A percentile compares a stretch with the other conserved stretches of the same genome.
Evolutionary conservation across 2,329 filamentous ascomycete genomes (phyloP).

Genomic region (Nemania diffusa): DNA sequence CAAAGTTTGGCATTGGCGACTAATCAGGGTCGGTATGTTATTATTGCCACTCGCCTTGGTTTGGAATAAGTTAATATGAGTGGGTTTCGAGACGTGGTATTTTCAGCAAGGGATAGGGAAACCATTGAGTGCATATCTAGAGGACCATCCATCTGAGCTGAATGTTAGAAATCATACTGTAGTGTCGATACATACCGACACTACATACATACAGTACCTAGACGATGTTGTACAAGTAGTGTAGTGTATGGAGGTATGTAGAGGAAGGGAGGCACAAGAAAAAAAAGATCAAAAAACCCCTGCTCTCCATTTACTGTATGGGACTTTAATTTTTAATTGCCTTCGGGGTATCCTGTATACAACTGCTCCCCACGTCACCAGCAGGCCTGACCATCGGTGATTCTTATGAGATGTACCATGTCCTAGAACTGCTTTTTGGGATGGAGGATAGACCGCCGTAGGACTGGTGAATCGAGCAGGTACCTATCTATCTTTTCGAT

Average conservation of each 20-base stretch:
- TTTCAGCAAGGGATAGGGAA: conserved; percentile 27
- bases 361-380: too few relatives aligned
- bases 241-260: too few relatives aligned
- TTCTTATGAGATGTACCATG: neutral
- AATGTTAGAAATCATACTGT: neutral
- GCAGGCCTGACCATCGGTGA: neutral
- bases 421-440: neutral
- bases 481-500: neutral
- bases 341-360: neutral
- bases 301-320: conserved; percentile 7
- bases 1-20: neutral
- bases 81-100: conserved; percentile 3
- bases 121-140: neutral
- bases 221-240: neutral
- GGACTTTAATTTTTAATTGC: neutral
- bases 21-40: neutral
- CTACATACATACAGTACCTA: too few relatives aligned
- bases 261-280: neutral
- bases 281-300: neutral
- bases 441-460: neutral
- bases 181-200: too few relatives aligned
- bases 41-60: conserved; percentile 3
- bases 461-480: too few relatives aligned
- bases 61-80: conserved; percentile 17
- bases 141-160: neutral